Percentiles rank a stretch among this genome's conserved stretches.
Conservation (phyloP, 345 rosid genomes). For the Gossypium turneri region DNA sequence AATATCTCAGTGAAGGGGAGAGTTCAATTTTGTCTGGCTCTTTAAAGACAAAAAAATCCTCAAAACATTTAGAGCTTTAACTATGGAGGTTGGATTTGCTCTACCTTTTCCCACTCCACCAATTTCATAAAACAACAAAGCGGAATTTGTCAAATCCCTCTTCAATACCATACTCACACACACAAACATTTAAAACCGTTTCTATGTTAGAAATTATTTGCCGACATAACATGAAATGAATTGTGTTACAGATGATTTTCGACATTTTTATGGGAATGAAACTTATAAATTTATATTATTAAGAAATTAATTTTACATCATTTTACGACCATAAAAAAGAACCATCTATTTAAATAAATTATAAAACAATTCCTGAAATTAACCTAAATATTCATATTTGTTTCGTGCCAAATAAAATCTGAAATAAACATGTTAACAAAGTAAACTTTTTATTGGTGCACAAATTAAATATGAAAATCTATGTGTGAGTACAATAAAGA, state of each 20-base stretch:
- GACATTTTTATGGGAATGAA: too few relatives aligned
- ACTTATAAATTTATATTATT: too few relatives aligned
- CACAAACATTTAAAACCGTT: not conserved
- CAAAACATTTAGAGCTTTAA: slow-evolving; percentile 14
- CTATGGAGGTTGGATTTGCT: slow-evolving; percentile 29
- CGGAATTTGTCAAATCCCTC: slow-evolving; percentile 8
- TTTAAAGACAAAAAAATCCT: slow-evolving; percentile 18
- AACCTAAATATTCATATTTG: too few relatives aligned
- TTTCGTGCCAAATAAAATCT: too few relatives aligned
- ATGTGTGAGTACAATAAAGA: not conserved
- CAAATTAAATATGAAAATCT: not conserved
- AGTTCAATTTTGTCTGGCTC: slow-evolving; percentile 22
- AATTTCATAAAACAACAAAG: slow-evolving; percentile 1
- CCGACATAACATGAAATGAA: too few relatives aligned
- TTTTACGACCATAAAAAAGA: too few relatives aligned
- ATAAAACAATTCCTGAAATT: too few relatives aligned
- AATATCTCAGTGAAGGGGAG: slow-evolving; percentile 18
- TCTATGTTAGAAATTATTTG: too few relatives aligned
- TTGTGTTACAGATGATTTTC: too few relatives aligned
- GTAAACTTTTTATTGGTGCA: not conserved
- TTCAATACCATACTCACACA: not conserved
- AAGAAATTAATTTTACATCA: too few relatives aligned
- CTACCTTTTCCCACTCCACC: slow-evolving; percentile 23
- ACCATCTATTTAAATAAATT: too few relatives aligned
- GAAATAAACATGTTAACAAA: too few relatives aligned